Evolutionary conservation across 2,329 filamentous ascomycete genomes (phyloP), one percentile per base, ranked within the genome.

Genomic region (Calonectria crousiana): DNA sequence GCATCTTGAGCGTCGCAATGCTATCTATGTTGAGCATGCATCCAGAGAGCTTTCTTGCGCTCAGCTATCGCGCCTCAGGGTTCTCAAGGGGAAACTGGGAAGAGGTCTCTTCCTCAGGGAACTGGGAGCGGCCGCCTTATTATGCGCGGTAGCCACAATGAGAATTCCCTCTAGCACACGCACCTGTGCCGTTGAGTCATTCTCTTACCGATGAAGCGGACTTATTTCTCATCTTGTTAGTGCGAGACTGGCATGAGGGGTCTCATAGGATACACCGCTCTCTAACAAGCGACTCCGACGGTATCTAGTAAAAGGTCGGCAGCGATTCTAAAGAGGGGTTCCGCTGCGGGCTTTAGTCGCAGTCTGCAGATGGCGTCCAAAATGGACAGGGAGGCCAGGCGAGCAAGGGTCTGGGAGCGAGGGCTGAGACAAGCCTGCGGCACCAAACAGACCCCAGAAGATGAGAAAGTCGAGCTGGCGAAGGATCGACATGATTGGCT

Each of bases 351-450:
- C 66, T 49, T 66, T 52, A 58, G 58, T 32, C 71, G 58, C 71
- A 49, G n/a, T 69, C 56, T 58, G 71, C 52, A 67, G 67, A 73
- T 65, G 76, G 72, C 64, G 62, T 67, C 41, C 62, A 67, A 67
- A 47, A 44, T 60, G 60, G 67, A 52, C 71, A 56, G 74, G 72
- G 71, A 74, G 68, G 68, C 66, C 72, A 75, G 58, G 67, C 60
- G 75, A 71, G 58, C 78, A 80, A 67, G 78, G 78, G 73, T 75
- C 69, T 67, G 74, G 78, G 78, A 74, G 76, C 68, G 73, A 80
- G 73, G 78, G 76, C 75, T 75, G 76, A 80, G 76, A 79, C 77
- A 76, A 76, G 75, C 77, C 75, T 77, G 77, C 75, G 72, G 65
- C 75, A 77, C 77, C 77, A 78, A 78, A 73, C 74, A 75, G 69